These are phyloP conservation scores for Novymonas esmeraldas DNA, from an alignment of 208 protist species.

Conservation along the genomic window DNA sequence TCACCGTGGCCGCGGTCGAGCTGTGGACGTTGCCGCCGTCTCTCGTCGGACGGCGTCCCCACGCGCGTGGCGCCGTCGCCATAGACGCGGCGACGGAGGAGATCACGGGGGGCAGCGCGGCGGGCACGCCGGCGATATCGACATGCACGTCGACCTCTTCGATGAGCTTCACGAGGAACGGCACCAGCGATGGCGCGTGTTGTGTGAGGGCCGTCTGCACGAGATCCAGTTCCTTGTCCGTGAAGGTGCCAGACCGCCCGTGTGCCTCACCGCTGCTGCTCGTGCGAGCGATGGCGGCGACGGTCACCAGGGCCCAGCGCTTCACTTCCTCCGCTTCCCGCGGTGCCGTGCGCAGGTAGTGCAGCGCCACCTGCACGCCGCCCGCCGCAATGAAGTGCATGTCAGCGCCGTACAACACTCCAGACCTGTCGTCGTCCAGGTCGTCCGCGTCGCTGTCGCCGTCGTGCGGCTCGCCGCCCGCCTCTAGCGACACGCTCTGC, in stretches of 20 bases:
- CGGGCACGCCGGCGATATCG: slow-evolving; percentile 39
- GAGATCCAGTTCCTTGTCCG: slow-evolving; percentile 8
- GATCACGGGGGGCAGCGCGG: slow-evolving; percentile 17
- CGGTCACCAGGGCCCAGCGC: slow-evolving; percentile 41
- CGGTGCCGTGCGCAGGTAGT: slow-evolving; percentile 47
- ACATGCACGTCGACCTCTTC: slow-evolving; percentile 46
- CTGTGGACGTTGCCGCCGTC: background rate
- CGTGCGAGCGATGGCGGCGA: slow-evolving; percentile 38
- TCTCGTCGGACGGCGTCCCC: background rate
- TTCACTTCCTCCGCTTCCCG: slow-evolving; percentile 44
- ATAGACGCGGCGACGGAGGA: slow-evolving; percentile 9
- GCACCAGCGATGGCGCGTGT: slow-evolving; percentile 27
- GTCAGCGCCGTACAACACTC: slow-evolving; percentile 43
- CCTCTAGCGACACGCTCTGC: background rate
- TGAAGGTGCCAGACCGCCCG: slow-evolving; percentile 10
- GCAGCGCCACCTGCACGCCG: slow-evolving; percentile 54
- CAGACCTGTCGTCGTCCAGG: slow-evolving; percentile 11
- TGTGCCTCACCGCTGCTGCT: slow-evolving; percentile 20
- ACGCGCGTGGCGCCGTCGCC: background rate
- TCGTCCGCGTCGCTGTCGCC: background rate
- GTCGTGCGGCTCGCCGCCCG: background rate
- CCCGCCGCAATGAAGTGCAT: slow-evolving; percentile 55
- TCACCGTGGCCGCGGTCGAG: background rate
- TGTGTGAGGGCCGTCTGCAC: slow-evolving; percentile 12
- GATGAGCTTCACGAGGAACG: slow-evolving; percentile 33